phyloP scores from a whole-genome alignment of 2,329 filamentous ascomycete species.

The Apiospora kogelbergensis region DNA sequence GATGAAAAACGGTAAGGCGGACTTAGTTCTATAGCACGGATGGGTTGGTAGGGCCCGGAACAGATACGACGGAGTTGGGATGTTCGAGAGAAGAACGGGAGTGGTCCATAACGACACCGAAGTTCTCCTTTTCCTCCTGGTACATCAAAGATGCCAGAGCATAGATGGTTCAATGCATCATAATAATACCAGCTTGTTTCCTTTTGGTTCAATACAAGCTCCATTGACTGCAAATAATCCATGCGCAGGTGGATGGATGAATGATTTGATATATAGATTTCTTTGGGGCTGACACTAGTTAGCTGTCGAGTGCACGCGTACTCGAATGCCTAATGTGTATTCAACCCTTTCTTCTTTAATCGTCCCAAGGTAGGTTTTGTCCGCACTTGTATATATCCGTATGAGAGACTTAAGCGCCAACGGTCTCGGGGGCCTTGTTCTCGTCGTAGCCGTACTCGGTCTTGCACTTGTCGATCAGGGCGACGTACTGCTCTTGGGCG shows the following conservation, averaged over 20 bases:
- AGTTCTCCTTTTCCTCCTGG: background rate
- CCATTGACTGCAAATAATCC: background rate
- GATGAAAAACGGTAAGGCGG: constrained; percentile 3
- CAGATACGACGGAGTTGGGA: background rate
- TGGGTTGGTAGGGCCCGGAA: background rate
- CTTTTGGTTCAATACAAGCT: background rate
- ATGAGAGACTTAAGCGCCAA: constrained; percentile 28
- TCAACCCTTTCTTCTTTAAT: background rate
- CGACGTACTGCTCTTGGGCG: constrained; percentile 77
- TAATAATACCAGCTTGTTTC: constrained; percentile 1
- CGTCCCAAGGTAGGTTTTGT: background rate
- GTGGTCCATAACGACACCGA: background rate
- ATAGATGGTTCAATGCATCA: constrained; percentile 1
- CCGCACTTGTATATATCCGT: background rate
- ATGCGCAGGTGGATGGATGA: background rate
- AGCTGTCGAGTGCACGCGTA: background rate
- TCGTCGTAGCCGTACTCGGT: constrained; percentile 65
- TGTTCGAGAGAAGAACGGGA: background rate
- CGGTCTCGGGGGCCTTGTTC: constrained; percentile 61
- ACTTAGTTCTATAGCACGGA: constrained; percentile 8
- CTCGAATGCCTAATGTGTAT: background rate
- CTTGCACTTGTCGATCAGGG: constrained; percentile 71
- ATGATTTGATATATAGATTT: background rate
- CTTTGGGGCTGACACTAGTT: background rate
- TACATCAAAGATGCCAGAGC: background rate